Base-by-base conservation (phyloP, 208 protist species). In the Tritrichomonas foetus region DNA sequence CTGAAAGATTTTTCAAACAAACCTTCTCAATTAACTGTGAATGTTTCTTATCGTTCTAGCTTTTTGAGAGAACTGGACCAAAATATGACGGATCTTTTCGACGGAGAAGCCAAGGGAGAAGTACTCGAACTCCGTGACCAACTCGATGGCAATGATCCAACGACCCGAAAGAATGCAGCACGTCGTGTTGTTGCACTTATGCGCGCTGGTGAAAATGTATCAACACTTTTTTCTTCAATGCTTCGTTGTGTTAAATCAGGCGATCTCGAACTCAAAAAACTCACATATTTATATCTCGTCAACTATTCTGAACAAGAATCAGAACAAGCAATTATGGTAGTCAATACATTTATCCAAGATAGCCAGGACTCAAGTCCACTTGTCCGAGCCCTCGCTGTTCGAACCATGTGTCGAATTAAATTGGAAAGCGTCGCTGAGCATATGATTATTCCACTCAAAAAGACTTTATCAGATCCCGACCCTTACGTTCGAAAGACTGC, bases 401-500 rank as follows among this genome's bases (percentile, higher is more conserved):
- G 89, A n/a, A 93, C 49, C 1, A 93, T 93, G 89, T 64, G 89
- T 33, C n/a, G 89, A 47, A 93, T 93, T 44, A 47, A 55, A 39
- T 20, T 93, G 2, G 89, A 93, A 74, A 93, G 55, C 36, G 57
- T 93, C 33, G 57, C 89, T 69, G 89, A 93, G 33, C 57, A 89
- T 36, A 89, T 89, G 78, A 89, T 89, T 89, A 61, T 47, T 57
- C 78, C 78, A 57, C 47, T 89, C 14, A 89, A 89, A 89, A 89
- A 89, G 47, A 39, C 47, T 57, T 50, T 89, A 36, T 57, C 78
- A 14, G 78, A 89, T 89, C 47, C 47, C 8, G 78, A 89, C 30
- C 78, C 78, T 47, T 89, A 89, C 41, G 78, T 99, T 3, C 96
- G 98, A 80, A 99, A 99, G 94, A 99, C 98, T 16, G 98, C 99